Evolutionary conservation across 78 protist genomes (phyloP), one percentile per base, ranked within the genome.

Genomic region (Protostelium mycophagum): DNA sequence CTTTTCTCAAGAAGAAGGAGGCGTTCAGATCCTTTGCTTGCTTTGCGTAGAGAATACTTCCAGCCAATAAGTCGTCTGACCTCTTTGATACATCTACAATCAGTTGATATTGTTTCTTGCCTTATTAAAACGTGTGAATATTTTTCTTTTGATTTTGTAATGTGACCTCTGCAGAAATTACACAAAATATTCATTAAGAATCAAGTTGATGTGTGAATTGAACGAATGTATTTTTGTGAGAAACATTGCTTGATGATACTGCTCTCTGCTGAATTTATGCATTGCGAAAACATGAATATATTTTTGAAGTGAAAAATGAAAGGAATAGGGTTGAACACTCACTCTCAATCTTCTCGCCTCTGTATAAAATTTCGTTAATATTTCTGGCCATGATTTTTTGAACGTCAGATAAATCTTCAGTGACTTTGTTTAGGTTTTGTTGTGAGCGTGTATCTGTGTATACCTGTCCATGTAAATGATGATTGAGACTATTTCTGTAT

Each of bases 341-440:
- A 90, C 95, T 88, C 38, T 94, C 96, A n/a, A 96, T 83, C 38
- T 86, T 83, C 87, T 96, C 96, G 34, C 98, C 98, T 38, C 98
- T 86, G 10, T 94, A 96, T 25, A 96, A 89, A 34, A 96, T 94
- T 36, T 96, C 98, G 88, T 89, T 85, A 31, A 96, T 95, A 90
- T 95, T 96, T 34, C 91, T 90, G 9, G 93, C 87, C 98, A 96
- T 96, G 89, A 96, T 95, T 37, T 87, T 85, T 35, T 92, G 95
- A 9, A 96, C 96, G 5, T 92, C 96, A 34, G 63, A 88, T 25
- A 94, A 89, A 85, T 94, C 96, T 63, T 83, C 86, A 34, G 92
- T 91, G 29, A 96, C 86, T 88, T 91, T 91, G 63, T 63, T 85
- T 29, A 96, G 88, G 35, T 93, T 95, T 85, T 92, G 84, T 85